These are phyloP conservation scores for Takakia lepidozioides DNA, from an alignment of 225 moss, liverwort and hornwort species.

Conservation along the genomic window DNA sequence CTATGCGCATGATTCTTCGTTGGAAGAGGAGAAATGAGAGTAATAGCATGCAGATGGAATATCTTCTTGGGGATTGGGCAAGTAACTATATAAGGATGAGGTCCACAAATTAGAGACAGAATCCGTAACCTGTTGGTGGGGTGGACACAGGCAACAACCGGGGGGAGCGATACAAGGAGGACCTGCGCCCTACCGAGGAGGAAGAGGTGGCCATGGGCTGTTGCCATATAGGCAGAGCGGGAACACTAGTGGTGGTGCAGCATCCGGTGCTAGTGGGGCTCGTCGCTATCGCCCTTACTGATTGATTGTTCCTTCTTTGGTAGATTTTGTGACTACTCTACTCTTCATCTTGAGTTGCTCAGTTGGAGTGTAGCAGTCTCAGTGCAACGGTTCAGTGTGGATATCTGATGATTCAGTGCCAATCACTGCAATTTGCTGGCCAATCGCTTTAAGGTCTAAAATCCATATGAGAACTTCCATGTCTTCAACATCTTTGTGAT, in stretches of 20 bases:
- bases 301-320: conserved; percentile 11
- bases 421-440: too few species aligned
- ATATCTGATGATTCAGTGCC: too few species aligned
- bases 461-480: too few species aligned
- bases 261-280: conserved; percentile 63
- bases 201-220: conserved; percentile 86
- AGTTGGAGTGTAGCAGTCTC: too few species aligned
- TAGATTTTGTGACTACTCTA: conserved; percentile 16
- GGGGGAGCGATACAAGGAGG: conserved; percentile 78
- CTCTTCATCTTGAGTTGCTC: too few species aligned
- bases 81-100: conserved; percentile 2
- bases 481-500: too few species aligned
- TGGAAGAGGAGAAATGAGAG: too few species aligned
- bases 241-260: conserved; percentile 48
- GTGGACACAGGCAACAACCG: conserved; percentile 83
- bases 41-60: too few species aligned
- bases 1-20: too few species aligned
- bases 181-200: conserved; percentile 90
- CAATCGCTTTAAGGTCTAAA: too few species aligned
- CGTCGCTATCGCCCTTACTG: conserved; percentile 96
- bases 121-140: conserved; percentile 3
- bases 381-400: too few species aligned
- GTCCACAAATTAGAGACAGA: not conserved
- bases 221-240: conserved; percentile 82
- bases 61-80: not conserved